Evolutionary conservation across 495 filamentous ascomycete genomes (phyloP).

Genomic region (Gamarada debralockiae): DNA sequence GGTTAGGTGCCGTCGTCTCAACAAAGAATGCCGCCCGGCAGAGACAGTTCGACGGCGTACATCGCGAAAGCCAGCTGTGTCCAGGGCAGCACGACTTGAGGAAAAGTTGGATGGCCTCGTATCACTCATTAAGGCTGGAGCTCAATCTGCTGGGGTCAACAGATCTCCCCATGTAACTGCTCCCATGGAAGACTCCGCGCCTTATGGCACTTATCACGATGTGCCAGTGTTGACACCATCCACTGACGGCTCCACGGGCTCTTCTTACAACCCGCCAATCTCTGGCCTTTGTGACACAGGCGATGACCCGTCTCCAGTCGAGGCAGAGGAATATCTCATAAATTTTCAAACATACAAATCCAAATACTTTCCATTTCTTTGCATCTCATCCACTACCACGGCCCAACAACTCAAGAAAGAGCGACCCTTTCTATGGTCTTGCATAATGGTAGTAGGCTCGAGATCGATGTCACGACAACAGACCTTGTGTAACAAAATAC

Average conservation of each 20-base stretch:
- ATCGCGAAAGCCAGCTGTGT: constrained; percentile 17
- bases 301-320: constrained; percentile 23
- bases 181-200: not conserved
- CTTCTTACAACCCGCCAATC: constrained; percentile 5
- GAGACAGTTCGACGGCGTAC: constrained; percentile 32
- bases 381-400: constrained; percentile 39
- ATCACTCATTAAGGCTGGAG: constrained; percentile 32
- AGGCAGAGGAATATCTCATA: constrained; percentile 36
- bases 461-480: constrained; percentile 32
- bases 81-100: constrained; percentile 41
- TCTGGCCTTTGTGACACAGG: not conserved
- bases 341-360: constrained; percentile 40
- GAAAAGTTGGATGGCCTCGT: constrained; percentile 49
- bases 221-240: not conserved
- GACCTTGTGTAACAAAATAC: constrained; percentile 33
- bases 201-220: too few relatives aligned
- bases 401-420: constrained; percentile 40
- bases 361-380: constrained; percentile 39
- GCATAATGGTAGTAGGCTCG: constrained; percentile 44
- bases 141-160: not conserved
- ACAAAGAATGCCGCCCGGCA: constrained; percentile 39
- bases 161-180: not conserved
- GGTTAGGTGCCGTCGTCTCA: constrained; percentile 44
- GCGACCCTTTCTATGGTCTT: constrained; percentile 51
- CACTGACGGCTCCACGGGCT: not conserved